Evolutionary conservation across 2,329 filamentous ascomycete genomes (phyloP).

Genomic region (Dothidotthia symphoricarpi): DNA sequence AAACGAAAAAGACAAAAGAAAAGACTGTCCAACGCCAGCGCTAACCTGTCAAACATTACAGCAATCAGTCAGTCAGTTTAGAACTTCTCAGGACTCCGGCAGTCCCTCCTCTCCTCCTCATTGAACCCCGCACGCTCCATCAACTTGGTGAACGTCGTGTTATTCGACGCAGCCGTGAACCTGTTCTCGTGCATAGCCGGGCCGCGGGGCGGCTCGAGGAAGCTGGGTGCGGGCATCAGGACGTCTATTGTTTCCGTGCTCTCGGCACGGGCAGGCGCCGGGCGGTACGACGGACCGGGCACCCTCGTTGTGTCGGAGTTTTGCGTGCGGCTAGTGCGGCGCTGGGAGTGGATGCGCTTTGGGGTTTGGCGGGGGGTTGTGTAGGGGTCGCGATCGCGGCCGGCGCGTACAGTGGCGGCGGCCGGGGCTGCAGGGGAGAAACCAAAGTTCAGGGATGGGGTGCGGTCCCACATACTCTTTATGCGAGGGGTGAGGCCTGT

Average conservation of each 20-base stretch:
- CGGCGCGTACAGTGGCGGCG: constrained; percentile 27
- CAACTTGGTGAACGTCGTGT: constrained; percentile 44
- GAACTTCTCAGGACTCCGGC: constrained; percentile 13
- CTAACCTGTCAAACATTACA: neutral
- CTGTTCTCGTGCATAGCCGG: constrained; percentile 35
- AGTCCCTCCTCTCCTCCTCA: constrained; percentile 33
- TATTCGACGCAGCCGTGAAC: constrained; percentile 28
- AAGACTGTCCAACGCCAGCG: constrained; percentile 9
- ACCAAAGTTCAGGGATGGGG: constrained; percentile 34
- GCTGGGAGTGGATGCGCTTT: constrained; percentile 17
- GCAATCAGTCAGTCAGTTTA: neutral
- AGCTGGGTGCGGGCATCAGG: constrained; percentile 42
- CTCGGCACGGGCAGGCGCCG: constrained; percentile 22
- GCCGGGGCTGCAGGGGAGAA: constrained; percentile 22
- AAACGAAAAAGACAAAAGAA: too few relatives aligned
- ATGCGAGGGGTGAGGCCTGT: constrained; percentile 33
- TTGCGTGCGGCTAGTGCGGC: constrained; percentile 12
- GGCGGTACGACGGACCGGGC: constrained; percentile 5
- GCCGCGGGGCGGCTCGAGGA: constrained; percentile 33
- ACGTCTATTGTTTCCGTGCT: constrained; percentile 49
- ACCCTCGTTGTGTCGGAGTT: too few relatives aligned
- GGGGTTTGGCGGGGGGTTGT: constrained; percentile 32
- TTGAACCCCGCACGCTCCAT: constrained; percentile 47
- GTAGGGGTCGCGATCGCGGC: constrained; percentile 33
- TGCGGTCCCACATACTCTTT: constrained; percentile 39